Conservation (phyloP, 129 eudicot species). For the Chrysanthemum lavandulifolium region DNA sequence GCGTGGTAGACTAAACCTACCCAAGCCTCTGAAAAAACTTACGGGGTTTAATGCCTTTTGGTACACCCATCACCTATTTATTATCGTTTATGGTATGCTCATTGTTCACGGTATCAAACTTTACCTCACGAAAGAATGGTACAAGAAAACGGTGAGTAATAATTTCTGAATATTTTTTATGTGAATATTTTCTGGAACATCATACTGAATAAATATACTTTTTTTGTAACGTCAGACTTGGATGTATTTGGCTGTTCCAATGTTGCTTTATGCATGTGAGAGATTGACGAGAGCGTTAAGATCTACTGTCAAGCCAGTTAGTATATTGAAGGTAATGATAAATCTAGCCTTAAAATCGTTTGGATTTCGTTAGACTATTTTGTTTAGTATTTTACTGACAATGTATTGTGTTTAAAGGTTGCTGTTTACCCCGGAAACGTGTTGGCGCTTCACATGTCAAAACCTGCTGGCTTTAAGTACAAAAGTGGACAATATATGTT, state of each 20-base stretch:
- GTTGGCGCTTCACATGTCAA: conserved; percentile 56
- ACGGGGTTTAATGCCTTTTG: conserved; percentile 72
- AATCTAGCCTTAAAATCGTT: neutral
- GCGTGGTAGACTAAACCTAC: conserved; percentile 41
- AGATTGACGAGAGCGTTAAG: conserved; percentile 45
- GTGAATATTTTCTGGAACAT: neutral
- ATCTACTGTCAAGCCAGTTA: conserved; percentile 49
- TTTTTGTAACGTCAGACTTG: conserved; percentile 49
- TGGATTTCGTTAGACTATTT: neutral
- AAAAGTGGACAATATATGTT: conserved; percentile 65
- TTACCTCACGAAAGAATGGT: conserved; percentile 59
- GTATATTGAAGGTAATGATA: conserved; percentile 46
- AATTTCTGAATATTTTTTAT: neutral
- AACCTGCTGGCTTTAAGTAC: conserved; percentile 48
- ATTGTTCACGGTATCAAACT: conserved; percentile 47
- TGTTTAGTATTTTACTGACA: neutral
- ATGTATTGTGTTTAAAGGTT: conserved; percentile 25
- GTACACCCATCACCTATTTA: conserved; percentile 66
- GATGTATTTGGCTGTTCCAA: conserved; percentile 68
- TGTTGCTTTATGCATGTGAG: conserved; percentile 44
- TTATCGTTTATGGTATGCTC: conserved; percentile 50
- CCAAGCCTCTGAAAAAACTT: conserved; percentile 42
- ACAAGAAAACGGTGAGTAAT: conserved; percentile 59
- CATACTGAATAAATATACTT: neutral
- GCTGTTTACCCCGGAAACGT: conserved; percentile 61